A percentile compares a stretch with the other conserved stretches of the same genome.
These are phyloP conservation scores for Wickerhamomyces sp. DNA, from an alignment of 1,139 yeast genomes.

Conservation along the genomic window DNA sequence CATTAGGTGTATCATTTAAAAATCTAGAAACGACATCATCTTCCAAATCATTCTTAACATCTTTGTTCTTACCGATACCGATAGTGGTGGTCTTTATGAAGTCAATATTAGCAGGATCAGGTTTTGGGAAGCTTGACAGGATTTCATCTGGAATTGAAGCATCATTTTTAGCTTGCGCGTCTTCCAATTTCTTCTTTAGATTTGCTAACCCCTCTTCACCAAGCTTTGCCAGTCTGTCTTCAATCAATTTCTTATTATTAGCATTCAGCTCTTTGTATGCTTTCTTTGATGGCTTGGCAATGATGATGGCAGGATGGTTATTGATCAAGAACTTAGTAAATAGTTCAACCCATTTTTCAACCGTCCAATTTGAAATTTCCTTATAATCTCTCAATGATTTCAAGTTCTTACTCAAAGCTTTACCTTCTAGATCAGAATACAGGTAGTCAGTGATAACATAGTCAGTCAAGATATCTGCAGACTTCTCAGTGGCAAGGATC, in stretches of 20 bases:
- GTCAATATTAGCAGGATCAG: constrained; percentile 70
- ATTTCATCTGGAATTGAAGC: constrained; percentile 68
- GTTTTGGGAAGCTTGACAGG: constrained; percentile 54
- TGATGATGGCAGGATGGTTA: constrained; percentile 65
- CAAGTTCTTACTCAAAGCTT: constrained; percentile 50
- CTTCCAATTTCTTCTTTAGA: constrained; percentile 44
- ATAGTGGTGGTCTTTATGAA: constrained; percentile 68
- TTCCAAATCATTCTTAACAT: constrained; percentile 27
- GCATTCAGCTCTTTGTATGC: constrained; percentile 49
- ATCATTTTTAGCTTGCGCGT: constrained; percentile 68
- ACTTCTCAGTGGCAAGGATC: constrained; percentile 61
- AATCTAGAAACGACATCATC: constrained; percentile 26
- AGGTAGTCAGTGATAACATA: constrained; percentile 74
- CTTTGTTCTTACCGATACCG: constrained; percentile 27
- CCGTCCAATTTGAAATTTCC: constrained; percentile 52
- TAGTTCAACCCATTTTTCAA: constrained; percentile 61
- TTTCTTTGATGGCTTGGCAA: constrained; percentile 69
- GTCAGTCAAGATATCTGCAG: constrained; percentile 55
- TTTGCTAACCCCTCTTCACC: constrained; percentile 59
- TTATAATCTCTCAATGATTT: constrained; percentile 59
- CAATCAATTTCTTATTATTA: constrained; percentile 44
- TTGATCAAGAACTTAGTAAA: constrained; percentile 51
- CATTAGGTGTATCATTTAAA: constrained; percentile 33
- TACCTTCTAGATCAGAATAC: constrained; percentile 64
- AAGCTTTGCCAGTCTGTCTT: constrained; percentile 43